A percentile compares a stretch with the other conserved stretches of the same genome.
These are phyloP conservation scores for Crepidotus variabilis DNA, from an alignment of 768 basidiomycete genomes.

Conservation along the genomic window DNA sequence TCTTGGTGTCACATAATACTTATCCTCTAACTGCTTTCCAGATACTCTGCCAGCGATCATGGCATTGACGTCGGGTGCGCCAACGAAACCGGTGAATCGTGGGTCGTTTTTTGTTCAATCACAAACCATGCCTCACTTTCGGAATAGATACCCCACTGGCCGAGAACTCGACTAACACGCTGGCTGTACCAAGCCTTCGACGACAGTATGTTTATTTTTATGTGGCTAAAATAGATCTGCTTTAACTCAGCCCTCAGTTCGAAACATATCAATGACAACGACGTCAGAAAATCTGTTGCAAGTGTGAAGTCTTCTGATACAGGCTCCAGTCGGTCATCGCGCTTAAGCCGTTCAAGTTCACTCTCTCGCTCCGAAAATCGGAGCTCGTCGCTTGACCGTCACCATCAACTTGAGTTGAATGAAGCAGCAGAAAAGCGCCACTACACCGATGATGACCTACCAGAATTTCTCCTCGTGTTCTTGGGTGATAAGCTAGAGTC, in stretches of 20 bases:
- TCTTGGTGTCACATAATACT: background rate
- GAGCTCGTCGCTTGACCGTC: background rate
- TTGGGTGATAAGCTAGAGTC: constrained; percentile 31
- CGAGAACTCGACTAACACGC: background rate
- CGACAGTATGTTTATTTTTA: constrained; percentile 9
- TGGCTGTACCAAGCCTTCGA: constrained; percentile 4
- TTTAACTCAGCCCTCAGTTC: constrained; percentile 4
- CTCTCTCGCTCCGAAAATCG: constrained; percentile 13
- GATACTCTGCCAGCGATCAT: background rate
- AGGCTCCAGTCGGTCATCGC: constrained; percentile 25
- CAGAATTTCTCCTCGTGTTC: constrained; percentile 35
- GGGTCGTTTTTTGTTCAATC: background rate
- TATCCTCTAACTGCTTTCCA: background rate
- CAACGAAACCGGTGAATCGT: background rate
- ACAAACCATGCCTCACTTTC: background rate
- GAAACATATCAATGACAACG: constrained; percentile 9
- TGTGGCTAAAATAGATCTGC: background rate
- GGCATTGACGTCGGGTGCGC: background rate
- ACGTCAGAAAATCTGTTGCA: constrained; percentile 17
- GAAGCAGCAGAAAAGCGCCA: constrained; percentile 14
- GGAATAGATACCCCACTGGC: background rate
- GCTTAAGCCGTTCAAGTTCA: constrained; percentile 23
- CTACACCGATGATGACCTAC: constrained; percentile 17
- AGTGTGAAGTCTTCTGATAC: constrained; percentile 24
- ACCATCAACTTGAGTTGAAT: constrained; percentile 7